Evolutionary conservation across 2,329 filamentous ascomycete species (phyloP).

Genomic region (Botrytis hyacinthi): DNA sequence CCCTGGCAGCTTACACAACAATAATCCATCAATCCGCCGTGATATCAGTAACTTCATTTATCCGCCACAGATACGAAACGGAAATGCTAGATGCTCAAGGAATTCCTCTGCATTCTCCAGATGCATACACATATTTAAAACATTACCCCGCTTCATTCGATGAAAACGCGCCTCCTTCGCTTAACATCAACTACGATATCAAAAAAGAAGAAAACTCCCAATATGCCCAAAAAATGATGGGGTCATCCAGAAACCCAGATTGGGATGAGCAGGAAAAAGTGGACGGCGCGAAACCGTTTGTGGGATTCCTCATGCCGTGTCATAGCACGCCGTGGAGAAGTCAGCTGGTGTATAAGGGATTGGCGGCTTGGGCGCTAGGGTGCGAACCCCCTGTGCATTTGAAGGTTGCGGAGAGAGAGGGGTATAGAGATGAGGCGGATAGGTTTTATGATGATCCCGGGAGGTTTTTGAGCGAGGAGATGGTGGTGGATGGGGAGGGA

Average conservation of each 20-base stretch:
- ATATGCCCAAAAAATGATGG: background rate
- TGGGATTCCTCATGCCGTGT: slow-evolving; percentile 89
- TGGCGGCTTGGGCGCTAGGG: slow-evolving; percentile 79
- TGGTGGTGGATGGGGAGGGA: slow-evolving; percentile 24
- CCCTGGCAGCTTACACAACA: slow-evolving; percentile 71
- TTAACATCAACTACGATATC: slow-evolving; percentile 2
- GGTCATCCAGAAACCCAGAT: slow-evolving; percentile 16
- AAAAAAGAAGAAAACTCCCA: slow-evolving; percentile 15
- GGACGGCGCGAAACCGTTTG: slow-evolving; percentile 47
- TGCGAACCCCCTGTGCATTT: slow-evolving; percentile 84
- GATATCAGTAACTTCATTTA: slow-evolving; percentile 68
- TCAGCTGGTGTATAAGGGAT: slow-evolving; percentile 71
- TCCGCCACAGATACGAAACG: slow-evolving; percentile 70
- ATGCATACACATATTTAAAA: slow-evolving; percentile 22
- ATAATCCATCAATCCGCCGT: slow-evolving; percentile 78
- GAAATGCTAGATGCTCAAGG: slow-evolving; percentile 48
- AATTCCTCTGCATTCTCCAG: slow-evolving; percentile 32
- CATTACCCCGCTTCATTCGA: slow-evolving; percentile 1
- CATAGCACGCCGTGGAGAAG: slow-evolving; percentile 95
- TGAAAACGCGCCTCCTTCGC: background rate
- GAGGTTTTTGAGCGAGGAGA: slow-evolving; percentile 50
- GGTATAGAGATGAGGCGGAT: slow-evolving; percentile 87
- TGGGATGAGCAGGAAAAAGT: background rate
- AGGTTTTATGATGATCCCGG: slow-evolving; percentile 73
- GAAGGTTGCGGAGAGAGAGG: slow-evolving; percentile 56